Base-by-base conservation (phyloP, 345 rosid species). In the Adansonia digitata region DNA sequence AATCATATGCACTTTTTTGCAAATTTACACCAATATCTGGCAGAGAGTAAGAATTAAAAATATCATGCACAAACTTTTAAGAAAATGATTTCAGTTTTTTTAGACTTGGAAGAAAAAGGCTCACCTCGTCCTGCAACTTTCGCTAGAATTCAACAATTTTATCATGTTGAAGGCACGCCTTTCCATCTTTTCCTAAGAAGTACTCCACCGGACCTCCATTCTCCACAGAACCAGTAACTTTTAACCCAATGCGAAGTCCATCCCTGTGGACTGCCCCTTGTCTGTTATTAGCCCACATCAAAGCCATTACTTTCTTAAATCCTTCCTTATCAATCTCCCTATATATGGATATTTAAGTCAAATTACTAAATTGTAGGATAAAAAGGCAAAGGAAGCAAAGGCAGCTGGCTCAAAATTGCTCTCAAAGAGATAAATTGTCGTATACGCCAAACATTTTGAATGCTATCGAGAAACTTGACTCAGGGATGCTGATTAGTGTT, bases 401-500 rank as follows among this genome's bases (percentile, higher is more conserved):
- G 78, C 59, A 71, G 72, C 57, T 55, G 81, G 72, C 76, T 69
- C 76, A 76, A 79, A 48, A 26, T 24, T 68, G 34, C 27, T 15
- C 14, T 45, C 24, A 45, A 45, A 15, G 15, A 27, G 40, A 27
- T 46, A 27, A 8, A 71, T 68, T 85, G 77, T 88, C 86, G 86
- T 95, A 82, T 4, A 78, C 74, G 74, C 93, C 99, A 84, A 95
- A 91, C 99, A 89, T 95, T 79, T 88, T 95, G 89, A 95, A 95
- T 62, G 94, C 88, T 62, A 90, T 86, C 1, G 93, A 82, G 67
- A 95, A 93, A 82, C 91, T 82, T 29, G 99, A 90, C 81, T 93
- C 97, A 8, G 98, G 99, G 24, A 90, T 87, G 83, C 99, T 86
- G 61, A 95, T 96, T 64, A 95, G 82, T 7, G 97, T 95, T 46